Percentiles rank a stretch among this genome's conserved stretches.
Evolutionary conservation across 257 asterid genomes (phyloP).

Genomic region (Rubia yunnanensis): DNA sequence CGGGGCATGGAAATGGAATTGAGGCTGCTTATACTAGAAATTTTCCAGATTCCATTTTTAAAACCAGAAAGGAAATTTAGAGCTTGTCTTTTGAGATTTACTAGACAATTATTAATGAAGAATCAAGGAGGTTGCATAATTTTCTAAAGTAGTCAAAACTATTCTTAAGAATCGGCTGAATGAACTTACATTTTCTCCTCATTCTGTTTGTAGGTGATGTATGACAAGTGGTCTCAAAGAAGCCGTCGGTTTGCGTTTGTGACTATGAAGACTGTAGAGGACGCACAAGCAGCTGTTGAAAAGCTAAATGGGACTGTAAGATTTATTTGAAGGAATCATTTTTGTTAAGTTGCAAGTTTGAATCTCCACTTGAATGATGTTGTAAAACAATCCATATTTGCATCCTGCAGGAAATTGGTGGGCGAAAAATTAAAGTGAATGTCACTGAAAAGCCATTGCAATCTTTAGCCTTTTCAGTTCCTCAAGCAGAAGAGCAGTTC

Average conservation of each 20-base stretch:
- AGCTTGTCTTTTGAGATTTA: not conserved
- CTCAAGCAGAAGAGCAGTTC: conserved; percentile 65
- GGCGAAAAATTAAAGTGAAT: conserved; percentile 78
- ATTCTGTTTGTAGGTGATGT: conserved; percentile 60
- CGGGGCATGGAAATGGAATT: not conserved
- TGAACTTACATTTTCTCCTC: not conserved
- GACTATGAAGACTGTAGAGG: conserved; percentile 74
- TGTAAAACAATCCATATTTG: not conserved
- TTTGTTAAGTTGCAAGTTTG: not conserved
- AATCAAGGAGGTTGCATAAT: not conserved
- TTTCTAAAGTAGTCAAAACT: conserved; percentile 2
- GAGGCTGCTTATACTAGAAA: not conserved
- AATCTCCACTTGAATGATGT: not conserved
- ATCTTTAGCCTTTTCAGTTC: conserved; percentile 27
- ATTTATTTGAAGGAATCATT: not conserved
- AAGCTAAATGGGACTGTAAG: conserved; percentile 83
- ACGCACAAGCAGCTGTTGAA: conserved; percentile 62
- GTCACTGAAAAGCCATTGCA: conserved; percentile 74
- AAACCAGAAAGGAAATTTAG: not conserved
- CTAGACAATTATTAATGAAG: not conserved
- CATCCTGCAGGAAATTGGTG: conserved; percentile 59
- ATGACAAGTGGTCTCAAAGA: conserved; percentile 78
- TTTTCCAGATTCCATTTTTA: not conserved
- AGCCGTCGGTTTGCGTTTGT: conserved; percentile 89
- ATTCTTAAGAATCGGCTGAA: not conserved